phyloP scores from a whole-genome alignment of 2,329 filamentous ascomycete genomes.

The Magnaporthiopsis incrustans region DNA sequence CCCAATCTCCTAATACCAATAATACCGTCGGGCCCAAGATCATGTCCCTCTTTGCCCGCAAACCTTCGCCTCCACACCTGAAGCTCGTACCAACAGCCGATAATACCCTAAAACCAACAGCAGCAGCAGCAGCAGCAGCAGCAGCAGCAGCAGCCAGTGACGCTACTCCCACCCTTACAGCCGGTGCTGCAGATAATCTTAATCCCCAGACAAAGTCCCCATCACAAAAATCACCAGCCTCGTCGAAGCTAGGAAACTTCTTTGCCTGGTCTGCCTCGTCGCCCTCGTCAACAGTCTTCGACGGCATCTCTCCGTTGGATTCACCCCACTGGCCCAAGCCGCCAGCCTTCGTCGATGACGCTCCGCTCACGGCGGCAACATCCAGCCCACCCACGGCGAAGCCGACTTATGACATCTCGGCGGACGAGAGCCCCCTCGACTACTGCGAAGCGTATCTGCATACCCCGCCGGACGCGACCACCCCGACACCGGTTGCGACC shows the following conservation, averaged over 20 bases:
- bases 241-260: conserved; percentile 41
- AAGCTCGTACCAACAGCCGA: conserved; percentile 35
- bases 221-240: conserved; percentile 43
- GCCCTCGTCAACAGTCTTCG: conserved; percentile 41
- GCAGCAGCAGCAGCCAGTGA: conserved; percentile 12
- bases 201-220: conserved; percentile 40
- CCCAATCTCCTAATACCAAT: conserved; percentile 25
- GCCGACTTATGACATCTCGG: conserved; percentile 29
- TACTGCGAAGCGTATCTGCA: conserved; percentile 45
- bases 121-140: conserved; percentile 15
- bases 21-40: conserved; percentile 29
- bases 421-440: conserved; percentile 33
- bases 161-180: background rate
- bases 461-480: conserved; percentile 34
- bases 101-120: conserved; percentile 14
- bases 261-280: conserved; percentile 45
- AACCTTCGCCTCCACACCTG: conserved; percentile 44
- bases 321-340: conserved; percentile 41
- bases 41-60: conserved; percentile 43
- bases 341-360: conserved; percentile 31
- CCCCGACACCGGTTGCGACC: conserved; percentile 27
- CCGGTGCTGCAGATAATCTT: conserved; percentile 9
- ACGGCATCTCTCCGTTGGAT: conserved; percentile 37
- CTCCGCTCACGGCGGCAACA: conserved; percentile 26
- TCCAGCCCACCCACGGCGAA: conserved; percentile 17